A percentile compares a stretch with the other conserved stretches of the same genome.
Evolutionary conservation across 345 rosid species (phyloP).

Genomic region (Psidium friedrichsthalianum): DNA sequence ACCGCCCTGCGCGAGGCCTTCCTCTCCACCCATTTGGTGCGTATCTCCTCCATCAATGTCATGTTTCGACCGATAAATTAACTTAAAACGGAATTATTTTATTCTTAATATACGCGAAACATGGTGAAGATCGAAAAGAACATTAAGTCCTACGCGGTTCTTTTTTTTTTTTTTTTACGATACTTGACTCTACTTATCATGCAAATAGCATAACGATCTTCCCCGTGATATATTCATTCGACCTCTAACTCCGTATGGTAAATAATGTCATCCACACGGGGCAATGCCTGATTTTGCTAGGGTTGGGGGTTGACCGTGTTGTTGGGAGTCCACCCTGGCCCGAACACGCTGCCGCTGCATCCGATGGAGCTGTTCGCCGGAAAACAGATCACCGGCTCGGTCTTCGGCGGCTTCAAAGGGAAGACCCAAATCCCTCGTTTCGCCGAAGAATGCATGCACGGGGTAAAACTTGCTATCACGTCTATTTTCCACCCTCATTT

Average conservation of each 20-base stretch:
- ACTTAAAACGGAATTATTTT: neutral
- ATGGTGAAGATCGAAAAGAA: neutral
- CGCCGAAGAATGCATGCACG: slow-evolving; percentile 14
- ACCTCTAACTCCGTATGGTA: too few species aligned
- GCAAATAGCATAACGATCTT: too few species aligned
- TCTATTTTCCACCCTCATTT: neutral
- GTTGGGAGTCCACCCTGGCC: slow-evolving; percentile 5
- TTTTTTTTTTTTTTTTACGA: neutral
- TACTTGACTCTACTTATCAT: neutral
- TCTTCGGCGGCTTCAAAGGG: slow-evolving; percentile 1
- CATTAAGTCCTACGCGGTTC: too few species aligned
- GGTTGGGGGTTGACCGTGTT: slow-evolving; percentile 12
- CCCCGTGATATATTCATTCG: too few species aligned
- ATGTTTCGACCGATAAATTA: neutral
- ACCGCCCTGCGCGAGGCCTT: slow-evolving; percentile 59
- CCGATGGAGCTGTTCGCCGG: slow-evolving; percentile 39
- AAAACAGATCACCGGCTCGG: slow-evolving; percentile 1
- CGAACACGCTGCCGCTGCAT: slow-evolving; percentile 10
- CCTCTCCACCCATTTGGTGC: slow-evolving; percentile 36
- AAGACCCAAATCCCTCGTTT: neutral
- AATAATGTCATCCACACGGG: too few species aligned
- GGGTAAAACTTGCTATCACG: neutral
- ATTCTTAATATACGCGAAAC: neutral
- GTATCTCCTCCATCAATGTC: neutral
- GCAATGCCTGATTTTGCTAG: neutral